These are phyloP conservation scores for Pseudogymnoascus sp. DNA, from an alignment of 2,329 filamentous ascomycete species.

Conservation along the genomic window DNA sequence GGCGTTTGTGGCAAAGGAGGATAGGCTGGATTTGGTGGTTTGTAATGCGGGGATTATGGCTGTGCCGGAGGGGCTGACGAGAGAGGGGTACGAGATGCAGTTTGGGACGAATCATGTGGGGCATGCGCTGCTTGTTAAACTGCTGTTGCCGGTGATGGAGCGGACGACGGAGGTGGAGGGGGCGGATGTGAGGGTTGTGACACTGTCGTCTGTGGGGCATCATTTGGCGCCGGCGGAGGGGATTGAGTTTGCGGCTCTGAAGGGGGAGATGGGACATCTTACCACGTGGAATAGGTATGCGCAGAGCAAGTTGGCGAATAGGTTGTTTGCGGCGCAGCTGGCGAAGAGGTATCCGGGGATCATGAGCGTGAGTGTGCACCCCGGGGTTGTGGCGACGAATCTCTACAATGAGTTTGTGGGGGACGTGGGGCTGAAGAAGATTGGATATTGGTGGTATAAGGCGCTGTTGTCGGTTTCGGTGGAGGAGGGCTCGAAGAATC, in stretches of 20 bases:
- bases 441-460: neutral
- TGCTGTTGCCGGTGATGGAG: conserved; percentile 13
- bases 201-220: conserved; percentile 18
- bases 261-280: conserved; percentile 1
- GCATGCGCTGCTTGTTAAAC: conserved; percentile 14
- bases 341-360: conserved; percentile 32
- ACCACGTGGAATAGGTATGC: conserved; percentile 31
- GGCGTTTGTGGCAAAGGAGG: conserved; percentile 26
- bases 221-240: conserved; percentile 12
- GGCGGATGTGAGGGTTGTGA: conserved; percentile 11
- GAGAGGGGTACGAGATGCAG: conserved; percentile 26
- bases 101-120: conserved; percentile 17
- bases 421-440: conserved; percentile 6
- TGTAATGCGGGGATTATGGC: conserved; percentile 27
- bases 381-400: conserved; percentile 29
- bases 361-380: conserved; percentile 32
- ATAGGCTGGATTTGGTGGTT: conserved; percentile 32
- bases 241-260: conserved; percentile 26
- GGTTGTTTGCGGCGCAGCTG: conserved; percentile 35
- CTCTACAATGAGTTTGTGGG: conserved; percentile 15
- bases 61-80: conserved; percentile 18
- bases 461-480: conserved; percentile 19
- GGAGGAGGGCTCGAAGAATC: conserved; percentile 31
- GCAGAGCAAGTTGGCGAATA: conserved; percentile 40
- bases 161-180: conserved; percentile 12